Percentiles rank a stretch among this genome's conserved stretches.
Evolutionary conservation across 2,329 filamentous ascomycete species (phyloP).

Genomic region (Sporothrix brasiliensis): DNA sequence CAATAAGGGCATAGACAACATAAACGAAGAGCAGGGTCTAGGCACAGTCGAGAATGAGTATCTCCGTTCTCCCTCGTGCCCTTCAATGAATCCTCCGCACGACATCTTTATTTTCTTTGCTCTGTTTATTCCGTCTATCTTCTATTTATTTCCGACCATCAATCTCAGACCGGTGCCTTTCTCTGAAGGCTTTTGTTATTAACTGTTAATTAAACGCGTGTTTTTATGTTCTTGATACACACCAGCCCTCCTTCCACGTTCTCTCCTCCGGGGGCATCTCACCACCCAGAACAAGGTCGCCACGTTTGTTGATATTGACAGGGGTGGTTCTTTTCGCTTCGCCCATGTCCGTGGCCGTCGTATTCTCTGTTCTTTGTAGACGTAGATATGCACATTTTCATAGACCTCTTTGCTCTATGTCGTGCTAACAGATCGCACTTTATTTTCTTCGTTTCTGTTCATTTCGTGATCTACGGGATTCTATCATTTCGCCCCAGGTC

Average conservation of each 20-base stretch:
- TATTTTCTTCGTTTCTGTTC: too few species aligned
- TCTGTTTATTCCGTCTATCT: not conserved
- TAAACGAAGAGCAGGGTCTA: not conserved
- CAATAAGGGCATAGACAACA: not conserved
- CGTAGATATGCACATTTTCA: too few species aligned
- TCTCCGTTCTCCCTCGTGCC: not conserved
- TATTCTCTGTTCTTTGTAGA: too few species aligned
- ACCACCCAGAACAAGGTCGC: not conserved
- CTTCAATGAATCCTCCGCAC: not conserved
- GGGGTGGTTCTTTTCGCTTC: not conserved
- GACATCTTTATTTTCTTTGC: constrained; percentile 2
- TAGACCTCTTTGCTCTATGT: too few species aligned
- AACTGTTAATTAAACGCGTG: constrained; percentile 1
- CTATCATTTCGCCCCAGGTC: too few species aligned
- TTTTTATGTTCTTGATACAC: not conserved
- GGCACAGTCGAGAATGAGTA: not conserved
- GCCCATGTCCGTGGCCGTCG: not conserved
- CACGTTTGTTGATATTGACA: constrained; percentile 5
- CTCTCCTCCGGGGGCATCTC: not conserved
- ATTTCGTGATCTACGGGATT: too few species aligned
- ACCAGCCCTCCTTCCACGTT: not conserved
- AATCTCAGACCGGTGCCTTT: not conserved
- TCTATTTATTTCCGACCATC: constrained; percentile 14
- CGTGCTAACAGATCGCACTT: too few species aligned
- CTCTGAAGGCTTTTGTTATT: not conserved